phyloP scores from a whole-genome alignment of 2,329 filamentous ascomycete species.

The Colletotrichum tropicale region DNA sequence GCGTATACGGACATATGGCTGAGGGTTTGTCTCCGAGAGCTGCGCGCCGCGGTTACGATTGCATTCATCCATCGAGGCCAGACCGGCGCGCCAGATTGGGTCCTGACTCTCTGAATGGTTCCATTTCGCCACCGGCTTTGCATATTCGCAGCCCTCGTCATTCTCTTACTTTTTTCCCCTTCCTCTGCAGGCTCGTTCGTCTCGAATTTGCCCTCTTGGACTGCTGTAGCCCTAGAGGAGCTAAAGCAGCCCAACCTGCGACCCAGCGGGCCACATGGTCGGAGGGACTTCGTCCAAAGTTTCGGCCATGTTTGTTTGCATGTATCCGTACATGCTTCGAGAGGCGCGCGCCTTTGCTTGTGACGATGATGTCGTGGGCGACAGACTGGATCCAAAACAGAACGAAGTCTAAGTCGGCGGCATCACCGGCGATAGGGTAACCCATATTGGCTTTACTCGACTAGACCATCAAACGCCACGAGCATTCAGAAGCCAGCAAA shows the following conservation, averaged over 20 bases:
- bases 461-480: neutral
- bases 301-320: conserved; percentile 9
- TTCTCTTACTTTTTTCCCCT: neutral
- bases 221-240: conserved; percentile 11
- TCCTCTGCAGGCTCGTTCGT: neutral
- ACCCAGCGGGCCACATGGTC: conserved; percentile 17
- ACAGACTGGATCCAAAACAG: neutral
- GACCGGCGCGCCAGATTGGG: conserved; percentile 36
- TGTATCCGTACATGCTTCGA: neutral
- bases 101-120: conserved; percentile 34
- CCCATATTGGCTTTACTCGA: neutral
- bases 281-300: conserved; percentile 15
- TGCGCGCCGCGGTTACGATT: neutral
- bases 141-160: conserved; percentile 25
- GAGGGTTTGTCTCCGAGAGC: neutral
- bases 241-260: conserved; percentile 17
- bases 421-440: conserved; percentile 5
- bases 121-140: conserved; percentile 39
- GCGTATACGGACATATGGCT: neutral
- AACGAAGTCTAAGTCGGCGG: conserved; percentile 9
- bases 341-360: conserved; percentile 21
- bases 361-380: conserved; percentile 15
- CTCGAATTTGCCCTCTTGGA: conserved; percentile 21
- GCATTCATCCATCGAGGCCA: neutral
- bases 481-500: neutral